phyloP scores from a whole-genome alignment of 2,329 filamentous ascomycete genomes.

The Helminthosporium solani region DNA sequence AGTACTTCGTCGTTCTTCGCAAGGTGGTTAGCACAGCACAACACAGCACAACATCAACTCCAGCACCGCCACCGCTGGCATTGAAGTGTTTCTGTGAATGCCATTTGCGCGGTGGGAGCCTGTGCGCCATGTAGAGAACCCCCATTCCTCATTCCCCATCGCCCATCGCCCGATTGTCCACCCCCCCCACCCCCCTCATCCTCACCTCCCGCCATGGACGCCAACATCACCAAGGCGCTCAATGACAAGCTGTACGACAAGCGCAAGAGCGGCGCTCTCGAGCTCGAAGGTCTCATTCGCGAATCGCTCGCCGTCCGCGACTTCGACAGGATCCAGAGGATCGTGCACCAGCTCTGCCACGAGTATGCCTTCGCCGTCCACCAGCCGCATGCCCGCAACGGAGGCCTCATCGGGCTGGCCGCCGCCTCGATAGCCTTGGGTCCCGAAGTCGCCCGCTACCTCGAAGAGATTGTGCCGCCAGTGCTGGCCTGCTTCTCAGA shows the following conservation, averaged over 20 bases:
- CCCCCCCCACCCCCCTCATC: not conserved
- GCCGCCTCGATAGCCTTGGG: constrained; percentile 95
- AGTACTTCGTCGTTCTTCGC: no score
- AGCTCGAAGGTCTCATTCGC: constrained; percentile 88
- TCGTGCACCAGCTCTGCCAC: constrained; percentile 94
- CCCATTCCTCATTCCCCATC: not conserved
- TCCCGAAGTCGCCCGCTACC: constrained; percentile 85
- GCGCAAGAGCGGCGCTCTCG: constrained; percentile 91
- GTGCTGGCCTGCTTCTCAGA: constrained; percentile 97
- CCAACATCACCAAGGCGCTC: constrained; percentile 81
- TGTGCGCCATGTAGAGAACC: no score
- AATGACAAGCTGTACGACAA: constrained; percentile 99
- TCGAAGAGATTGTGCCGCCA: constrained; percentile 91
- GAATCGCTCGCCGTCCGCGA: constrained; percentile 77
- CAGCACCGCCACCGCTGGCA: not conserved
- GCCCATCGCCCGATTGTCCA: no score
- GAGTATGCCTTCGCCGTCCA: constrained; percentile 98
- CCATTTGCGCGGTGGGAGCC: no score
- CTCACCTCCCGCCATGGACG: constrained; percentile 66
- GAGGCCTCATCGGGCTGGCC: constrained; percentile 90
- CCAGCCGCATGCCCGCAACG: constrained; percentile 93
- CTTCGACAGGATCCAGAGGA: constrained; percentile 76
- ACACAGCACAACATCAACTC: no score
- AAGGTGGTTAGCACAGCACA: no score
- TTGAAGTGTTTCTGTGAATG: no score